phyloP scores from a whole-genome alignment of 225 moss, liverwort and hornwort genomes.

The Pseudisothecium myosuroides region DNA sequence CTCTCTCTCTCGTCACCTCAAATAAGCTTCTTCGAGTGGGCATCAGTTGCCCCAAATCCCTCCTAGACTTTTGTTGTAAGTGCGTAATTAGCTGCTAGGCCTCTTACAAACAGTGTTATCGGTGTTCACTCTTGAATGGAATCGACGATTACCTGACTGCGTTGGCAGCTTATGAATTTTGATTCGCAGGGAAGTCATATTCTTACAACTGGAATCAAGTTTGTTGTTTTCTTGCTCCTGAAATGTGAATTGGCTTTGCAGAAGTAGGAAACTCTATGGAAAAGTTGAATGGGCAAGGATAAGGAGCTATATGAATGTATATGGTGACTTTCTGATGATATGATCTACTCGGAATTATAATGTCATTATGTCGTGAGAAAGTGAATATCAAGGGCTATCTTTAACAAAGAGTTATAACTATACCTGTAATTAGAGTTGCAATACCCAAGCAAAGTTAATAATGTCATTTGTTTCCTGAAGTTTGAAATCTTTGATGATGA shows the following conservation, averaged over 20 bases:
- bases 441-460: neutral
- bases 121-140: neutral
- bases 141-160: neutral
- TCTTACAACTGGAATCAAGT: neutral
- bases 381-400: too few relatives aligned
- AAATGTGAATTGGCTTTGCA: neutral
- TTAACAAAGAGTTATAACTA: neutral
- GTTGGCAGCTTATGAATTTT: neutral
- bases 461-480: neutral
- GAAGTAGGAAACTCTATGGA: neutral
- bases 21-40: slow-evolving; percentile 5
- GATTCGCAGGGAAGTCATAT: neutral
- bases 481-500: neutral
- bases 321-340: neutral
- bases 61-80: neutral
- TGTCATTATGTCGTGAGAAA: neutral
- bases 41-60: neutral
- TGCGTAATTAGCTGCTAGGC: neutral
- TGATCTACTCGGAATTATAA: neutral
- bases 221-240: neutral
- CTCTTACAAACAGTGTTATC: neutral
- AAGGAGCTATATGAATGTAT: neutral
- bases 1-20: neutral
- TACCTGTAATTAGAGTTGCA: neutral
- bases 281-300: neutral